Evolutionary conservation across 2,329 filamentous ascomycete genomes (phyloP).

Genomic region (Alternaria hordeiaustralica): DNA sequence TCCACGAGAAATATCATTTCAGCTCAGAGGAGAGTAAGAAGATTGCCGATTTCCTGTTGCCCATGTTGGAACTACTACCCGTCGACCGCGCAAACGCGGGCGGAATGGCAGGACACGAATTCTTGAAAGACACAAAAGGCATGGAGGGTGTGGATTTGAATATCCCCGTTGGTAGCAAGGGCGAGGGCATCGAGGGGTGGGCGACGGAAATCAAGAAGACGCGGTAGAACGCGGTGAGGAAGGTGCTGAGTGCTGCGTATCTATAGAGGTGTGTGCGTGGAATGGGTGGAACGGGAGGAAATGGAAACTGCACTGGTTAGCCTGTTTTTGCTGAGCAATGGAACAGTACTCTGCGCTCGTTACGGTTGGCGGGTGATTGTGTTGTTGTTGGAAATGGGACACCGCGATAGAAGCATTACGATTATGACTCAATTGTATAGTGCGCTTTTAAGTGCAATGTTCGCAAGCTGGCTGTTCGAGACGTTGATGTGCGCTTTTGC

Average conservation of each 20-base stretch:
- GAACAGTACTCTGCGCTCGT: neutral
- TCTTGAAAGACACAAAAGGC: conserved; percentile 83
- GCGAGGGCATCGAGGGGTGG: conserved; percentile 96
- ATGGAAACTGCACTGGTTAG: neutral
- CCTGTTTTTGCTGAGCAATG: neutral
- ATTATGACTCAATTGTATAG: neutral
- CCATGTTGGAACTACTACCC: conserved; percentile 89
- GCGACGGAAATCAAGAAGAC: conserved; percentile 78
- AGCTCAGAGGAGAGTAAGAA: conserved; percentile 78
- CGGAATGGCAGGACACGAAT: conserved; percentile 86
- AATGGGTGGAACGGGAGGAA: neutral
- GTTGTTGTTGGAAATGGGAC: neutral
- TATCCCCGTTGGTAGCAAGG: conserved; percentile 78
- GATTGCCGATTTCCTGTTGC: conserved; percentile 81
- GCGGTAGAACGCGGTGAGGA: conserved; percentile 25
- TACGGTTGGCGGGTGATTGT: neutral
- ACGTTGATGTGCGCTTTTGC: neutral
- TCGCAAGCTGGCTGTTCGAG: neutral
- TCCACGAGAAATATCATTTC: conserved; percentile 97
- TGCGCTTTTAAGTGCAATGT: neutral
- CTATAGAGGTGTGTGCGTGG: neutral
- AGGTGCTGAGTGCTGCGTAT: neutral
- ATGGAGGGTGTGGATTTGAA: conserved; percentile 83
- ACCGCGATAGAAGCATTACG: neutral
- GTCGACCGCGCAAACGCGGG: conserved; percentile 93